Evolutionary conservation across 352 stramenopile species (phyloP), one percentile per base, ranked within the genome.

Genomic region (Phytophthora lateralis): DNA sequence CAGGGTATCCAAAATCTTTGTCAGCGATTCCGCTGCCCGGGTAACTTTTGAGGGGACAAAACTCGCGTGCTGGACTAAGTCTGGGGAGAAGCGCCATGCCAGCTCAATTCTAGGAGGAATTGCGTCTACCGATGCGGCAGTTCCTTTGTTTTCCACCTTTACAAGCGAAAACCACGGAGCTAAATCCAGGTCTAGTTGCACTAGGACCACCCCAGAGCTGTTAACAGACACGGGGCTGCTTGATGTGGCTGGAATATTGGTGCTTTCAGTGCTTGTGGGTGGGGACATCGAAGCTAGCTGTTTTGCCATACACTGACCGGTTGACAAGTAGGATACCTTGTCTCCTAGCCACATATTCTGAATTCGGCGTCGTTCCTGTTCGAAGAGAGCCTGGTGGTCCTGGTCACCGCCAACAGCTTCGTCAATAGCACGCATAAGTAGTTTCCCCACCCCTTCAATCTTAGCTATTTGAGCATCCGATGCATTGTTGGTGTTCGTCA

Each of bases 171-270:
- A 92, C 77, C 83, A 92, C 26, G 86, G 62, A n/a, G 80, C 65
- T 18, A 92, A 39, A 56, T 92, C 83, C 60, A 92, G 60, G 35
- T 92, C 83, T 1, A 85, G 65, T 9, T 89, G 78, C n/a, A 92
- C 29, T 47, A 90, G 41, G 9, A 90, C 6, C 17, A 85, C 66
- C 0, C 65, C 41, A 30, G 60, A 63, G 15, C 48, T 65, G 7
- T 55, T 37, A 35, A 51, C 26, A 21, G 26, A 34, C 10, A 26
- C 17, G 2, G 34, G 15, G 14, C 24, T 51, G 14, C 53, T 51
- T 39, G 38, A 11, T 54, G 9, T 20, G 3, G 38, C 2, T 43
- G 30, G 35, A 2, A 11, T 45, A 18, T 61, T n/a, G 11, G 17
- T 44, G 14, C 7, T 43, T 15, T 63, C 63, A 30, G 39, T 7